Base-by-base conservation (phyloP, 345 rosid genomes). In the Dipteronia dyeriana region DNA sequence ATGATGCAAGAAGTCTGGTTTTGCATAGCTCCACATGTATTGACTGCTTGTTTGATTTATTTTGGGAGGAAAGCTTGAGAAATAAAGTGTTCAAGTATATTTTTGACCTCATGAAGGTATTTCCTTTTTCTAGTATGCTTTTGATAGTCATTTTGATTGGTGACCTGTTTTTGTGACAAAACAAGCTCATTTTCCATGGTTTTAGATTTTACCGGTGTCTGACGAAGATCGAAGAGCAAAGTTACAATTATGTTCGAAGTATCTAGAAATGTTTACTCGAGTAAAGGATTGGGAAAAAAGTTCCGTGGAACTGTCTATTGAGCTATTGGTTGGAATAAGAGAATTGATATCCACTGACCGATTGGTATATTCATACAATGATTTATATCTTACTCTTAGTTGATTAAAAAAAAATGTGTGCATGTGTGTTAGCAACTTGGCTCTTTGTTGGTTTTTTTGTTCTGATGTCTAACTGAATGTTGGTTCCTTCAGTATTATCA, bases 61-160 rank as follows among this genome's bases (percentile, higher is more conserved):
- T 95, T 82, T 93, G 99, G 99, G 97, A 90, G 82, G 94, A 88
- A 80, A 70, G 85, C 45, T 81, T 90, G 82, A 90, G 95, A 82
- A 84, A 80, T 68, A 75, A 63, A 84, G 93, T 91, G 80, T 85
- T 93, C 74, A 80, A 80, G 68, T 89, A 85, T 79, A 87, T 93
- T 82, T 85, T 90, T 81, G 90, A 89, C 76, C 92, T 95, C 78
- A 84, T 95, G 96, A 95, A 90, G 98, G 99, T 95, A 88, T 68
- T 43, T 53, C 2, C 65, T 79, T 67, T 25, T 66, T 45, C 60
- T 71, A 68, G 41, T 60, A 22, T 60, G n/a, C 45, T 63, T 63
- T 54, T 73, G 47, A 34, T 57, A 14, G 61, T 23, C 49, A 34
- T 54, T 1, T 56, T 79, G 61, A 56, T 68, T 66, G 71, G 64